Evolutionary conservation across 1,139 yeast genomes (phyloP).

Genomic region (Meyerozyma elateridarum): DNA sequence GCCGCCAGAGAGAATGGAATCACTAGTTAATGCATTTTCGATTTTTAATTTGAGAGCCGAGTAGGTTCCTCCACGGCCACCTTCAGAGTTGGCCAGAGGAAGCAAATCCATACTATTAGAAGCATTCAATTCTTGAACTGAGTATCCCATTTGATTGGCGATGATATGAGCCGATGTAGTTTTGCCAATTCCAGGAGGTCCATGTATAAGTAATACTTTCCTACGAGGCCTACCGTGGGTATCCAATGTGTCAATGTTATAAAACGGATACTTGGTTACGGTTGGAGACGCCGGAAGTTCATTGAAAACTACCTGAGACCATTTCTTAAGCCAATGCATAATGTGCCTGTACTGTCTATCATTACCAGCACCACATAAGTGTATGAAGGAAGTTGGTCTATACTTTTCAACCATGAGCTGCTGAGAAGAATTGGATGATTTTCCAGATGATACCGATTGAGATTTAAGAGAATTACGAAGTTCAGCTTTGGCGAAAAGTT

Average conservation of each 20-base stretch:
- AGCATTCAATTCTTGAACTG: constrained; percentile 82
- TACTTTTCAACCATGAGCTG: constrained; percentile 77
- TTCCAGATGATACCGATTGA: too few species aligned
- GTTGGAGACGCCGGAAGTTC: constrained; percentile 9
- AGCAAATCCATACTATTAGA: constrained; percentile 58
- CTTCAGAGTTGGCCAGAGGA: constrained; percentile 52
- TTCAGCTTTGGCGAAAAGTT: constrained; percentile 25
- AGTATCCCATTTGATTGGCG: constrained; percentile 79
- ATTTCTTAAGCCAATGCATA: constrained; percentile 74
- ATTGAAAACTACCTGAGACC: constrained; percentile 65
- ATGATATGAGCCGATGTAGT: constrained; percentile 85
- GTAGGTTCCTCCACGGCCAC: constrained; percentile 40
- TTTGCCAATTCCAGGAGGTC: constrained; percentile 96
- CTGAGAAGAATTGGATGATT: constrained; percentile 3
- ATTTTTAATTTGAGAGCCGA: constrained; percentile 46
- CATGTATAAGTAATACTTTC: constrained; percentile 71
- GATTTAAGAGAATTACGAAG: constrained; percentile 19
- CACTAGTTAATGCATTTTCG: constrained; percentile 64
- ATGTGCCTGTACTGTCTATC: constrained; percentile 71
- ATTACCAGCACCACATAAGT: constrained; percentile 68
- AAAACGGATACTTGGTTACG: constrained; percentile 9
- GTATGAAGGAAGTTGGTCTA: constrained; percentile 64
- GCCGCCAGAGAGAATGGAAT: constrained; percentile 48
- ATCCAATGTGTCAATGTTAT: constrained; percentile 33
- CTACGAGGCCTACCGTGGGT: constrained; percentile 65